phyloP scores from a whole-genome alignment of 2,329 filamentous ascomycete genomes.

The Fusarium neocosmosporiellum region DNA sequence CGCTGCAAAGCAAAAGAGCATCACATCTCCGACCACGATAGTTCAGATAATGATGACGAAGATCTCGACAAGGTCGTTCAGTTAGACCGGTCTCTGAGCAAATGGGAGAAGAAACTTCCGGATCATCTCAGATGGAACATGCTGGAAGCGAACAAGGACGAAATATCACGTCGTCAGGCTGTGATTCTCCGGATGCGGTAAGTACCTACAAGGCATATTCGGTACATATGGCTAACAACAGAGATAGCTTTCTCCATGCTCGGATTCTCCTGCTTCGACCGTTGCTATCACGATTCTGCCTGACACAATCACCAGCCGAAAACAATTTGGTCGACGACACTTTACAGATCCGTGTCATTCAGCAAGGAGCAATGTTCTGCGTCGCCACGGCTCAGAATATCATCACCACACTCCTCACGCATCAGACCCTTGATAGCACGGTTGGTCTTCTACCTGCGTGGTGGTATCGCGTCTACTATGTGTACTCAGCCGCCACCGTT shows the following conservation, averaged over 20 bases:
- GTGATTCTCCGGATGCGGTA: slow-evolving; percentile 50
- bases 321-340: slow-evolving; percentile 29
- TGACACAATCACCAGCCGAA: slow-evolving; percentile 33
- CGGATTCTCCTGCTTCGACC: slow-evolving; percentile 49
- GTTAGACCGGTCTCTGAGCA: slow-evolving; percentile 46
- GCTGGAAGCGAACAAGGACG: slow-evolving; percentile 26
- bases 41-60: slow-evolving; percentile 29
- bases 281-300: slow-evolving; percentile 47
- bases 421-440: slow-evolving; percentile 46
- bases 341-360: slow-evolving; percentile 43
- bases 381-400: slow-evolving; percentile 48
- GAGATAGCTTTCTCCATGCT: slow-evolving; percentile 47
- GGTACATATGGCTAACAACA: slow-evolving; percentile 4
- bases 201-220: background rate
- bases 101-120: slow-evolving; percentile 48
- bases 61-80: slow-evolving; percentile 48
- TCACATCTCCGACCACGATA: slow-evolving; percentile 1
- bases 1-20: slow-evolving; percentile 12
- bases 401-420: slow-evolving; percentile 44
- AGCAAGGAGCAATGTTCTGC: slow-evolving; percentile 50
- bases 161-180: slow-evolving; percentile 46
- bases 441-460: slow-evolving; percentile 51
- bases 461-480: slow-evolving; percentile 54
- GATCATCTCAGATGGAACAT: slow-evolving; percentile 37
- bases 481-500: slow-evolving; percentile 51